These are phyloP conservation scores for Agroathelia rolfsii DNA, from an alignment of 1,284 basidiomycete genomes.

Conservation along the genomic window DNA sequence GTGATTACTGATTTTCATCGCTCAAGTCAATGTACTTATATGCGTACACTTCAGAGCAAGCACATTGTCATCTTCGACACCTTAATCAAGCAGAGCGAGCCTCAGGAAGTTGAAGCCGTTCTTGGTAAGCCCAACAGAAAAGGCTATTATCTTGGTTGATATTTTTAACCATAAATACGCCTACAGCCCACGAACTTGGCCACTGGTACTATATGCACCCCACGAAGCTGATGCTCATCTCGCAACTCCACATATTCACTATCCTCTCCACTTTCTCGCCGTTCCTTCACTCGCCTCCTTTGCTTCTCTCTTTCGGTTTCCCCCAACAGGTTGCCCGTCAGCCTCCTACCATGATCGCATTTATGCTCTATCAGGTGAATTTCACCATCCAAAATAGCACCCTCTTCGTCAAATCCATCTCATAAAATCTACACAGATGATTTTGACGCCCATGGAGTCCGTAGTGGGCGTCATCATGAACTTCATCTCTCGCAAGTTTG, in stretches of 20 bases:
- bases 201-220: conserved; percentile 93
- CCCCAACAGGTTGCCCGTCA: conserved; percentile 49
- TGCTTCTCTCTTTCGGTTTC: conserved; percentile 86
- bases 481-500: conserved; percentile 72
- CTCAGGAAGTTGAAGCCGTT: conserved; percentile 87
- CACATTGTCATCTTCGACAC: conserved; percentile 98
- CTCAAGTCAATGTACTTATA: no score
- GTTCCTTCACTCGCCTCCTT: conserved; percentile 79
- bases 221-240: conserved; percentile 77
- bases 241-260: conserved; percentile 80
- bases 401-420: background rate
- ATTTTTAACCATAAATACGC: conserved; percentile 5
- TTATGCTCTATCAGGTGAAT: conserved; percentile 73
- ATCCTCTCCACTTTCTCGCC: conserved; percentile 86
- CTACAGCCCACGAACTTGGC: conserved; percentile 82
- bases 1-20: conserved; percentile 24
- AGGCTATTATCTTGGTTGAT: no score
- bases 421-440: conserved; percentile 47
- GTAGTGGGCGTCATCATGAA: conserved; percentile 73
- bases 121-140: conserved; percentile 41
- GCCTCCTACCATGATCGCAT: conserved; percentile 83
- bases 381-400: no score
- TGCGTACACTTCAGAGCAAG: conserved; percentile 53
- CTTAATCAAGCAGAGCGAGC: conserved; percentile 80
- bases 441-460: conserved; percentile 77